Evolutionary conservation across 225 moss, liverwort and hornwort species (phyloP), one percentile per base, ranked within the genome.

Genomic region (Takakia lepidozioides): DNA sequence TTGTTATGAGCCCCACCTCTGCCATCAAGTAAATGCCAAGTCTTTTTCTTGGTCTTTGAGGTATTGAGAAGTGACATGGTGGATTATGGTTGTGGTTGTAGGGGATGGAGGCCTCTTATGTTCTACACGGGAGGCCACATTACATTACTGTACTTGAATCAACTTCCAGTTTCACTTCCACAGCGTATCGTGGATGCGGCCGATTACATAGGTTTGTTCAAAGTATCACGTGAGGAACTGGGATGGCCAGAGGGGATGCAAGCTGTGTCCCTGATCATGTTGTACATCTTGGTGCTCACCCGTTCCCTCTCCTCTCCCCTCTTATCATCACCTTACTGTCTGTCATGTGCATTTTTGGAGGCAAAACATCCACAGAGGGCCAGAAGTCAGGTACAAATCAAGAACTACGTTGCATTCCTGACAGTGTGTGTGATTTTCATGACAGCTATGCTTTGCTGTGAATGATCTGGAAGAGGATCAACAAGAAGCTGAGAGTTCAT

Each of bases 241-340:
- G 86, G 89, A 28, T 95, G 84, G 84, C 83, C 89, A 11, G 89
- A 95, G 64, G 61, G 68, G 57, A 59, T 89, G 44, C 93, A 95
- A 69, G 74, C 67, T 51, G 55, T 66, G 59, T 73, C 86, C 47
- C 73, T 89, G 23, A 38, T 89, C 66, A 61, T 61, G 38, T 73
- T 89, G 42, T 89, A 82, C 62, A 73, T 82, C 56, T 64, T 89
- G 93, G 87, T 93, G 78, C 24, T 46, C 25, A 1, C 9, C 23
- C 22, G n/a, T n/a, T n/a, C n/a, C n/a, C n/a, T n/a, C n/a, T n/a
- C n/a, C n/a, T n/a, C n/a, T n/a, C n/a, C n/a, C n/a, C n/a, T n/a
- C n/a, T n/a, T n/a, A n/a, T n/a, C n/a, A n/a, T n/a, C n/a, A n/a
- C n/a, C n/a, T n/a, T n/a, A n/a, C n/a, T n/a, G n/a, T n/a, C n/a